Conservation (phyloP, 768 basidiomycete species). For the Scleroderma bovista region DNA sequence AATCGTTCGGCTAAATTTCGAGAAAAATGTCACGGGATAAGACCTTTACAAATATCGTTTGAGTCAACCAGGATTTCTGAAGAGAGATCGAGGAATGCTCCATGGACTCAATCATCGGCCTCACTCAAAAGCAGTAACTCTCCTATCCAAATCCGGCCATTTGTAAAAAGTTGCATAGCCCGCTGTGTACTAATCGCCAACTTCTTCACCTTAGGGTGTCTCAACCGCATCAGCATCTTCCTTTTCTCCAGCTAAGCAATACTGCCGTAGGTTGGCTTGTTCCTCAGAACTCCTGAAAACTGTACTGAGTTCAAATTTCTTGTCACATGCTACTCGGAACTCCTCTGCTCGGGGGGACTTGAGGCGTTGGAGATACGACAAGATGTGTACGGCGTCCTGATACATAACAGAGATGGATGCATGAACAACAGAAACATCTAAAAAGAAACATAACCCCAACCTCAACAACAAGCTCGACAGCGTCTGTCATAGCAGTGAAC, state of each 20-base stretch:
- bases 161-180: not conserved
- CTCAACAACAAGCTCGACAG: conserved; percentile 40
- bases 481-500: conserved; percentile 43
- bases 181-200: not conserved
- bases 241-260: conserved; percentile 10
- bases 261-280: conserved; percentile 34
- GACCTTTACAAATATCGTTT: too few species aligned
- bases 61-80: too few species aligned
- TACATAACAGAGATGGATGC: not conserved
- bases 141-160: too few species aligned
- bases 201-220: conserved; percentile 16
- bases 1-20: too few species aligned
- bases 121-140: too few species aligned
- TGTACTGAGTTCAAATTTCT: conserved; percentile 55
- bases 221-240: conserved; percentile 19
- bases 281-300: conserved; percentile 59
- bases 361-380: conserved; percentile 45
- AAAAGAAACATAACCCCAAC: conserved; percentile 29
- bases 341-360: conserved; percentile 53
- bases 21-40: too few species aligned
- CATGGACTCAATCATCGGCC: too few species aligned
- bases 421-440: not conserved
- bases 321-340: conserved; percentile 50
- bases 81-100: too few species aligned
- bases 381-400: conserved; percentile 48